phyloP scores from a whole-genome alignment of 345 rosid genomes.

The Syzygium oleosum region DNA sequence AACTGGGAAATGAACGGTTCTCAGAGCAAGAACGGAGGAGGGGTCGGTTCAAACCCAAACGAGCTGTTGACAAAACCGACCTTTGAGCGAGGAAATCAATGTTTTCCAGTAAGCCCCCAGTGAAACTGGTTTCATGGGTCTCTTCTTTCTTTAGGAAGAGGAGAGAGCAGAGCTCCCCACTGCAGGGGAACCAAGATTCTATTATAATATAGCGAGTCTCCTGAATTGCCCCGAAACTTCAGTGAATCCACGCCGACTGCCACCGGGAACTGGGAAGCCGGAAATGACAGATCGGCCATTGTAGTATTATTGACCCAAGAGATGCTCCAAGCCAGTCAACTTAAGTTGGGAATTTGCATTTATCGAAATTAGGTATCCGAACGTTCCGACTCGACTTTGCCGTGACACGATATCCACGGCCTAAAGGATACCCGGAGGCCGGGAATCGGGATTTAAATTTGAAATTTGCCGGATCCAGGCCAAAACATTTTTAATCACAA shows the following conservation, averaged over 20 bases:
- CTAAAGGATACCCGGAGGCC: not conserved
- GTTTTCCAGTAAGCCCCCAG: not conserved
- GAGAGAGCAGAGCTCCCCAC: not conserved
- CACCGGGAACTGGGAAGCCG: not conserved
- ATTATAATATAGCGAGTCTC: not conserved
- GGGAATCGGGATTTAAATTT: not conserved
- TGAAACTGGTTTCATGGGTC: not conserved
- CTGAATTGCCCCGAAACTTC: not conserved
- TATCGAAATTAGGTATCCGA: not conserved
- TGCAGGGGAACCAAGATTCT: not conserved
- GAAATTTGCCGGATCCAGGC: not conserved
- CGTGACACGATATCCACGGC: rapidly evolving
- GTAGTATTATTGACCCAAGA: not conserved
- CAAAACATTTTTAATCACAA: no score
- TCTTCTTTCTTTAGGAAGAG: not conserved
- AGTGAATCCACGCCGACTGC: not conserved
- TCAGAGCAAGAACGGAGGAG: not conserved
- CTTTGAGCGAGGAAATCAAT: not conserved
- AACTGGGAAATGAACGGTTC: not conserved
- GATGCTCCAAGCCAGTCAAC: not conserved
- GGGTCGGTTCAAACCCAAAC: not conserved
- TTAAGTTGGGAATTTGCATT: not conserved
- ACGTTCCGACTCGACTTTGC: not conserved
- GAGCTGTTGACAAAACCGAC: not conserved
- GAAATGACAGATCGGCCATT: not conserved